Base-by-base conservation (phyloP, 2,329 filamentous ascomycete genomes). In the Kalmusia sp. region DNA sequence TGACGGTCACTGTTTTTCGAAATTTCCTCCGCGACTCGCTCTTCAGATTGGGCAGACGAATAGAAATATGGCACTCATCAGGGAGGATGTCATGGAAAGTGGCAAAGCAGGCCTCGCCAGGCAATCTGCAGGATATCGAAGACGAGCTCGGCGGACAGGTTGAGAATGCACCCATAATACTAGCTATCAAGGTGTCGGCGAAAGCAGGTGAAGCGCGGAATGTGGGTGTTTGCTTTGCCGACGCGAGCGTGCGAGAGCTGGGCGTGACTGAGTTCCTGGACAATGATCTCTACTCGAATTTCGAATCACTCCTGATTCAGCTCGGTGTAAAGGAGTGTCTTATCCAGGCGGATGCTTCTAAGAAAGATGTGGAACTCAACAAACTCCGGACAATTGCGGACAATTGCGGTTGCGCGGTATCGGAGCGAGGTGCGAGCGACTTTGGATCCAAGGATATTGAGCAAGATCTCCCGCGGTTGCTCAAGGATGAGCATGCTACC, bases 261-360 rank as follows among this genome's bases (percentile, higher is more conserved):
- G 95, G 95, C 7, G 92, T 99, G 49, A 96, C 91, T 80, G 96
- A 99, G 71, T 99, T 99, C 62, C 84, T 96, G n/a, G 95, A 99
- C 80, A 99, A 98, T 69, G 95, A 99, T 71, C 82, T 97, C 8
- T 99, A 96, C 78, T 98, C 93, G 47, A 99, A 99, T 73, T 96
- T 99, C 62, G 95, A 99, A 77, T 92, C 93, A 3, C 82, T 99
- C 15, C 85, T 99, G 47, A 99, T 99, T 62, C 96, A 99, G 71
- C 85, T 99, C 3, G 95, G 95, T 5, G 92, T 97, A 17, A 95
- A 92, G 70, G 95, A 99, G 74, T 97, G 93, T 67, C 78, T 99
- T 25, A 77, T 99, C n/a, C 89, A 92, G 65, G 77, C 86, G 17
- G 93, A 98, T 69, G 84, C 86, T 52, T 79, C 83, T 4, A 89